Base-by-base conservation (phyloP, 345 rosid genomes). In the Citrus mangshanensis region DNA sequence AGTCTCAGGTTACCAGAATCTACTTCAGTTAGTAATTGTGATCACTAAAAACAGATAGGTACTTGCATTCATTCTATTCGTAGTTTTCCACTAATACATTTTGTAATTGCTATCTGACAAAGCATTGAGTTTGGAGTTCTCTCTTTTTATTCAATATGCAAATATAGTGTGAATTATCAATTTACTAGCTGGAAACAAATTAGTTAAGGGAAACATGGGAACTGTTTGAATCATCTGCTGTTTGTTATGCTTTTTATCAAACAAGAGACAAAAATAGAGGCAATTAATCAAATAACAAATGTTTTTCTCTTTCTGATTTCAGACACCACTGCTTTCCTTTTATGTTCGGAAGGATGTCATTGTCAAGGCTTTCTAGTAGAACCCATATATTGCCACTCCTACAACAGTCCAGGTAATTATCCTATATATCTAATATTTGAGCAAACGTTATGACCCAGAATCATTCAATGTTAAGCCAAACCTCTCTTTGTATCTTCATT, bases 331-430 rank as follows among this genome's bases (percentile, higher is more conserved):
- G 59, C 21, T 78, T 2, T 70, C 6, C 37, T 46, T 38, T 46
- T 51, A 49, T 72, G 38, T 37, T 56, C 1, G 16, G 63, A 76
- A 76, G 66, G 59, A 85, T 83, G 86, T 81, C 86, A 12, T 76
- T 78, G 77, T 81, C 84, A 59, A 85, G 77, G 80, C 74, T 83
- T 68, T 69, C 75, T 14, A 37, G 75, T 18, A 75, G 80, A 73
- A 59, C 42, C 55, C 42, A 35, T 76, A 22, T 74, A 28, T 72
- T 79, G 34, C 54, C 60, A 70, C 70, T 78, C 51, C 60, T 70
- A 58, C 78, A 24, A 40, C 32, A 71, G n/a, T 74, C 79, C 16
- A 80, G 86, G 88, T 86, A 73, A 73, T 63, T 68, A 51, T 51
- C 27, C 2, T 25, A 8, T 42, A 24, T 74, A 62, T 74, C 25